Percentiles rank a stretch among this genome's conserved stretches.
phyloP scores from a whole-genome alignment of 768 basidiomycete species.

The Nidularia pulvinata region DNA sequence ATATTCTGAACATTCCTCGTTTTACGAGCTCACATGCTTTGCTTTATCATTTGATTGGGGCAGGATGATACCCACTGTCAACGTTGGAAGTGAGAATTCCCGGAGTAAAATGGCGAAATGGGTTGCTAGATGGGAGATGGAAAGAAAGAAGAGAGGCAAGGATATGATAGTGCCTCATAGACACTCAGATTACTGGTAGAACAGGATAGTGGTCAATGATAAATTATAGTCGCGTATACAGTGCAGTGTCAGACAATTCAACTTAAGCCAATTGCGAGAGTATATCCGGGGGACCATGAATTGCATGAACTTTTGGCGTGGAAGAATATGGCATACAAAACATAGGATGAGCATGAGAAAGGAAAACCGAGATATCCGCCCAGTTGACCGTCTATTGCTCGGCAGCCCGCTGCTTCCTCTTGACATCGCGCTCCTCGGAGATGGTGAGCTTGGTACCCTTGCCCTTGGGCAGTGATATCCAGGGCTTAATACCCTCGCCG shows the following conservation, averaged over 20 bases:
- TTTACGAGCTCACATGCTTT: constrained; percentile 95
- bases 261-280: neutral
- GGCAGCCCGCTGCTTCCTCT: constrained; percentile 76
- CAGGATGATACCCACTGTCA: constrained; percentile 95
- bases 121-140: constrained; percentile 88
- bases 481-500: constrained; percentile 93
- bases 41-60: constrained; percentile 85
- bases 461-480: constrained; percentile 96
- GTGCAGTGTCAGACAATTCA: neutral
- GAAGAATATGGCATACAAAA: constrained; percentile 38
- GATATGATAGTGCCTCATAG: constrained; percentile 35
- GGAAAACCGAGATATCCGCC: constrained; percentile 12
- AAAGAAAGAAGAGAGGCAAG: constrained; percentile 58
- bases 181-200: constrained; percentile 49
- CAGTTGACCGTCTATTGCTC: constrained; percentile 48
- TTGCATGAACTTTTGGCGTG: constrained; percentile 24
- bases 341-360: constrained; percentile 28
- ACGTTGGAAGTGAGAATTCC: constrained; percentile 72
- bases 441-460: constrained; percentile 99
- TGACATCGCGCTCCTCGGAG: constrained; percentile 92
- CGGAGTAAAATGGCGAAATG: constrained; percentile 88
- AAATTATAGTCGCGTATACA: neutral
- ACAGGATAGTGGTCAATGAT: neutral
- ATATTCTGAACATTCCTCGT: constrained; percentile 96
- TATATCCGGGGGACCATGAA: constrained; percentile 9